These are phyloP conservation scores for barrel medic (Medicago truncatula) DNA, from an alignment of 306 rosid genomes.

Conservation along the genomic window MtrunA17r5.0-ANR NC_053048.1:25365001-25365500, in stretches of 20 bases:
- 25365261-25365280: not conserved
- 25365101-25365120: not conserved
- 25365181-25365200: constrained; percentile 4
- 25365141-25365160: not conserved
- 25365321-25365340: not conserved
- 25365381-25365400: not conserved
- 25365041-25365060: not conserved
- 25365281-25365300: too few relatives aligned
- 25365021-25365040: too few relatives aligned
- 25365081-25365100: constrained; percentile 4
- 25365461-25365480: not conserved
- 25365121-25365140: not conserved
- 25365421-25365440: not conserved
- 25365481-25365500: not conserved
- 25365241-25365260: not conserved
- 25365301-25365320: not conserved
- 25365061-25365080: not conserved
- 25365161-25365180: not conserved
- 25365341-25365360: not conserved
- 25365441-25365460: not conserved
- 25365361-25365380: constrained; percentile 6
- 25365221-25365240: not conserved
- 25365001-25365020: too few relatives aligned
- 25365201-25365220: constrained; percentile 12
- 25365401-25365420: not conserved